Conservation (phyloP, 441 rosid genomes). For the Euphorbia corollata region DNA sequence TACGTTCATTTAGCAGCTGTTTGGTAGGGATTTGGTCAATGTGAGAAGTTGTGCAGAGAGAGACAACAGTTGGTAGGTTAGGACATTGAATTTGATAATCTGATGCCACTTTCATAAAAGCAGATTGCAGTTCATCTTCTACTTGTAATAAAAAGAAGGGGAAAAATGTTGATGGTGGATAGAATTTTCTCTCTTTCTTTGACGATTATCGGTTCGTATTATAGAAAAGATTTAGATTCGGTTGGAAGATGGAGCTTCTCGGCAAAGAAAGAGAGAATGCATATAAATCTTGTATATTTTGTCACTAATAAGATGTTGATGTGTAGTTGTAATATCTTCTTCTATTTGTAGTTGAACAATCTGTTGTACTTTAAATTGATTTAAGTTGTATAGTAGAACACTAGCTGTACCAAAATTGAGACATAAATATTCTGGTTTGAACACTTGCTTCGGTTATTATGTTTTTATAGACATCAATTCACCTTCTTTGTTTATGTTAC, state of each 20-base stretch:
- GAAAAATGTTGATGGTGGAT: background rate
- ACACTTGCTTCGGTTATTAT: no score
- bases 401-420: no score
- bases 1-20: background rate
- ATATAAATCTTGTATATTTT: constrained; percentile 15
- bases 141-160: constrained; percentile 2
- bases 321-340: constrained; percentile 5
- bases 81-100: constrained; percentile 9
- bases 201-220: constrained; percentile 9
- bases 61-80: constrained; percentile 15
- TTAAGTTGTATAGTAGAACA: background rate
- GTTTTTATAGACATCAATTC: no score
- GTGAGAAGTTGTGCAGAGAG: constrained; percentile 27
- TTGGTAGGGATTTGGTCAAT: constrained; percentile 11
- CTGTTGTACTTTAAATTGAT: constrained; percentile 6
- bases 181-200: constrained; percentile 11
- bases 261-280: constrained; percentile 13
- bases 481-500: no score
- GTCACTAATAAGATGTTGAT: constrained; percentile 13
- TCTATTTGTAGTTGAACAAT: constrained; percentile 19
- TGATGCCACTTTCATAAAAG: background rate
- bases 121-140: constrained; percentile 1
- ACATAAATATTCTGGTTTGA: no score
- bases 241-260: constrained; percentile 17
- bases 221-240: constrained; percentile 19